A percentile compares a stretch with the other conserved stretches of the same genome.
Evolutionary conservation across 768 basidiomycete genomes (phyloP).

Genomic region (Mycena galopus): DNA sequence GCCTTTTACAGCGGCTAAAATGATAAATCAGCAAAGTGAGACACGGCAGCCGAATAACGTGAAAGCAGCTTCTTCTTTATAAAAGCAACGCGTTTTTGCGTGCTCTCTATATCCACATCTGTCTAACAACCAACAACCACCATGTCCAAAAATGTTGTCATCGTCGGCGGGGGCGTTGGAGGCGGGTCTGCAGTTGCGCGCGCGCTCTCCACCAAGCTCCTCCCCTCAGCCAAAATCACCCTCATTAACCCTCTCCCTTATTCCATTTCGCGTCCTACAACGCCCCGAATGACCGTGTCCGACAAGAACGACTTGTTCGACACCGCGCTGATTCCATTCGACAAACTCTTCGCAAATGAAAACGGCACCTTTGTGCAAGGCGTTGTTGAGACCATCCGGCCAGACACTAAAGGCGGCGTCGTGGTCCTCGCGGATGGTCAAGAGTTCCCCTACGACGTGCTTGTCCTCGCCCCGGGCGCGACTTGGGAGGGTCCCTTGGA

Average conservation of each 20-base stretch:
- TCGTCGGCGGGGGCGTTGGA: constrained; percentile 9
- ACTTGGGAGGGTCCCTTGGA: constrained; percentile 57
- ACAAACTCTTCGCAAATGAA: constrained; percentile 57
- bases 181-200: constrained; percentile 2
- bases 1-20: too few relatives aligned
- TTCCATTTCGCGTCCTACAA: constrained; percentile 53
- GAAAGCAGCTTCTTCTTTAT: not conserved
- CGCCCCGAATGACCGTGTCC: constrained; percentile 30
- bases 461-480: constrained; percentile 69
- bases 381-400: constrained; percentile 44
- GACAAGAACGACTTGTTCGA: constrained; percentile 44
- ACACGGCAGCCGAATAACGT: not conserved
- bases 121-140: not conserved
- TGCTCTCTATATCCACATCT: too few relatives aligned
- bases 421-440: constrained; percentile 62
- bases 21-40: not conserved
- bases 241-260: constrained; percentile 54
- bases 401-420: constrained; percentile 50
- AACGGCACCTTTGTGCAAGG: constrained; percentile 59
- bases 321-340: constrained; percentile 58
- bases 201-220: constrained; percentile 18
- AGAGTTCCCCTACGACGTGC: constrained; percentile 59
- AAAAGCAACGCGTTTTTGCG: not conserved
- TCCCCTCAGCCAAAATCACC: constrained; percentile 21
- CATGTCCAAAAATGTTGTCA: constrained; percentile 22